Evolutionary conservation across 306 rosid species (phyloP).

Genomic region (Lagenaria siceraria): DNA sequence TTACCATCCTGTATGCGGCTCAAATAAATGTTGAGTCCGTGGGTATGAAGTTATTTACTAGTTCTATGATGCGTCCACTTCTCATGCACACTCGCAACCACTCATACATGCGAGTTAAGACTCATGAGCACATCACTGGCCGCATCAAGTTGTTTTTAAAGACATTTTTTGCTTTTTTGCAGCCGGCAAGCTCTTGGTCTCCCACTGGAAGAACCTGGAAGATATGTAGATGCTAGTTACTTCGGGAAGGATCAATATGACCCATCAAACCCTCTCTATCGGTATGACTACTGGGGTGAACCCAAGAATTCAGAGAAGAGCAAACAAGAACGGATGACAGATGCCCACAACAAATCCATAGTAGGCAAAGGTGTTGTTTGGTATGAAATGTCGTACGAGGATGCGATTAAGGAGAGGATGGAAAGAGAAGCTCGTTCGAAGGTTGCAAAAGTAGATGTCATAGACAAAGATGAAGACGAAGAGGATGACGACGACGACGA

Average conservation of each 20-base stretch:
- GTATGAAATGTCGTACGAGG: conserved; percentile 75
- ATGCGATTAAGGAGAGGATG: conserved; percentile 37
- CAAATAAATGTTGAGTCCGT: not conserved
- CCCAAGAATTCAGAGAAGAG: conserved; percentile 95
- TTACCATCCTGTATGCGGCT: not conserved
- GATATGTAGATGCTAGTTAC: conserved; percentile 57
- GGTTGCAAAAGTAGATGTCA: conserved; percentile 20
- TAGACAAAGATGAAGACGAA: conserved; percentile 11
- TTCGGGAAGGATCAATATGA: conserved; percentile 70
- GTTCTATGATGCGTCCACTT: not conserved
- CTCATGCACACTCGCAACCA: not conserved
- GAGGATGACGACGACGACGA: conserved; percentile 25
- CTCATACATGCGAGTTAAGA: not conserved
- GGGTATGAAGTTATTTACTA: not conserved
- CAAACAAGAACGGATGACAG: conserved; percentile 56
- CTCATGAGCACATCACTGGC: not conserved
- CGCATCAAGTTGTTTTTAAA: not conserved
- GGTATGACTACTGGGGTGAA: conserved; percentile 93
- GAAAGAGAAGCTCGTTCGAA: conserved; percentile 37
- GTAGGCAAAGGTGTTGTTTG: conserved; percentile 61
- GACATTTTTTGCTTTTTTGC: conserved; percentile 6
- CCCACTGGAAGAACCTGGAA: conserved; percentile 95
- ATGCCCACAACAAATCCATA: conserved; percentile 73
- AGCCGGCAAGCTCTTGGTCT: conserved; percentile 80
- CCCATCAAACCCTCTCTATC: conserved; percentile 68